These are phyloP conservation scores for Cordia subcordata DNA, from an alignment of 257 asterid species.

Conservation along the genomic window DNA sequence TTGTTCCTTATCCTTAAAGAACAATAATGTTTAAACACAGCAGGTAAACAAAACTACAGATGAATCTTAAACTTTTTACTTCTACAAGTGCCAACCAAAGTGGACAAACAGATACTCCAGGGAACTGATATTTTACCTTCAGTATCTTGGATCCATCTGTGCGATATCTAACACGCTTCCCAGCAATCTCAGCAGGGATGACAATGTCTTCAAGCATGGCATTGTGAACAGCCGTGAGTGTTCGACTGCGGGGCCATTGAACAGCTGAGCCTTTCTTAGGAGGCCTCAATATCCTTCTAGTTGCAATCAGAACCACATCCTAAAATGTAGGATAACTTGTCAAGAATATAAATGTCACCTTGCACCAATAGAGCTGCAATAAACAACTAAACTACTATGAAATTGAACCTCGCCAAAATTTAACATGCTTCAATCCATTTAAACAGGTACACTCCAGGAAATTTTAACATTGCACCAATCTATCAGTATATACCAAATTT, in stretches of 20 bases:
- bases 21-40: no score
- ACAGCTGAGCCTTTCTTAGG: conserved; percentile 92
- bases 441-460: no score
- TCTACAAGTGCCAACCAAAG: no score
- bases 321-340: conserved; percentile 10
- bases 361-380: no score
- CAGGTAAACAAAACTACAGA: background rate
- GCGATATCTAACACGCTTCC: conserved; percentile 58
- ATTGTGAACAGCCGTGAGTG: conserved; percentile 83
- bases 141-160: conserved; percentile 80
- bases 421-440: no score
- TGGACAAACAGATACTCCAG: background rate
- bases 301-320: conserved; percentile 76
- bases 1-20: no score
- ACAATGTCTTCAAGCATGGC: conserved; percentile 81
- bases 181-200: conserved; percentile 82
- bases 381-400: no score
- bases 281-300: conserved; percentile 78
- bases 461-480: no score
- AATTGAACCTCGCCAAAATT: no score
- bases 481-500: no score
- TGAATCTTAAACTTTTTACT: no score
- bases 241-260: conserved; percentile 77
- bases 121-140: conserved; percentile 42
- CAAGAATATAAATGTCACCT: background rate